A percentile compares a stretch with the other conserved stretches of the same genome.
These are phyloP conservation scores for Francoa sonchifolia DNA, from an alignment of 441 rosid genomes.

Conservation along the genomic window DNA sequence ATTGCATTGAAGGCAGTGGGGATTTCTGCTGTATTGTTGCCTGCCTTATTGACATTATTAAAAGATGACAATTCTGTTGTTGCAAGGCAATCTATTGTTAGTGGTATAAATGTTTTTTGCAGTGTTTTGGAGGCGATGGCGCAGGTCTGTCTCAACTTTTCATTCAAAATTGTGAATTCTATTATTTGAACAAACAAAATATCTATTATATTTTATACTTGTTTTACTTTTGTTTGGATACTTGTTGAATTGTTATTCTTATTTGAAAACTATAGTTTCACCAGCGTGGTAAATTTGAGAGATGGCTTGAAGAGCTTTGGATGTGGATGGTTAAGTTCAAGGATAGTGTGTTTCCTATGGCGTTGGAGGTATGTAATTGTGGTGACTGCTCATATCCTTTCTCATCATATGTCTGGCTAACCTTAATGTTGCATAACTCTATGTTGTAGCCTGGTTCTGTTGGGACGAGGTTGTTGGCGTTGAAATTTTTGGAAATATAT, in stretches of 20 bases:
- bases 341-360: conserved; percentile 52
- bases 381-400: neutral
- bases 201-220: too few species aligned
- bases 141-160: conserved; percentile 72
- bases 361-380: conserved; percentile 47
- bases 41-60: conserved; percentile 48
- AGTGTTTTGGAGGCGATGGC: conserved; percentile 65
- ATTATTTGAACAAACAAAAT: conserved; percentile 2
- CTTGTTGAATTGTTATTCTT: conserved; percentile 3
- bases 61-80: conserved; percentile 54
- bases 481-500: conserved; percentile 85
- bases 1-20: conserved; percentile 61
- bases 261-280: conserved; percentile 38
- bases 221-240: neutral
- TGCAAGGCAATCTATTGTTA: conserved; percentile 56
- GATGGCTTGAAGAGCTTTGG: conserved; percentile 86
- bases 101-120: conserved; percentile 58
- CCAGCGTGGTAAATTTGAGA: conserved; percentile 58
- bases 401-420: conserved; percentile 14
- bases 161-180: neutral
- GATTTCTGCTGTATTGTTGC: conserved; percentile 39
- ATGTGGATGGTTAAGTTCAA: conserved; percentile 76
- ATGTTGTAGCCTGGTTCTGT: conserved; percentile 65
- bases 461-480: conserved; percentile 65
- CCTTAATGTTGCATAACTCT: conserved; percentile 11